phyloP scores from a whole-genome alignment of 331 rosid genomes.

The Acacia pycnantha region DNA sequence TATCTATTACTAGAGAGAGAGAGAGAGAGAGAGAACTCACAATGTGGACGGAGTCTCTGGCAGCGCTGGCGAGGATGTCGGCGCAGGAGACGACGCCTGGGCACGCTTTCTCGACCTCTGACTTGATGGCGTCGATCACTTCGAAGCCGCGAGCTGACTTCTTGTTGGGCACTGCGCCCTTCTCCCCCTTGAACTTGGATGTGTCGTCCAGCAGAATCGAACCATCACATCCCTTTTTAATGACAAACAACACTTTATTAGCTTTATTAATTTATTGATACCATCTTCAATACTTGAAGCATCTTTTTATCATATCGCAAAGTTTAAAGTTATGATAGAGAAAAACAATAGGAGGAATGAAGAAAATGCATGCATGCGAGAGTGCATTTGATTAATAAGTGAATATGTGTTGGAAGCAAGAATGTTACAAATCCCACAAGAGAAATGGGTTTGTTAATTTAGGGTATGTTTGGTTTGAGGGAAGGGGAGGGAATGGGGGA shows the following conservation, averaged over 20 bases:
- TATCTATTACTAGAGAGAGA: background rate
- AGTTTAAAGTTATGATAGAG: background rate
- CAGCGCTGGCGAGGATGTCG: constrained; percentile 65
- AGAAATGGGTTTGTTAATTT: too few relatives aligned
- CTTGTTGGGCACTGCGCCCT: constrained; percentile 61
- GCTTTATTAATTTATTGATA: background rate
- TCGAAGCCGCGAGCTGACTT: constrained; percentile 83
- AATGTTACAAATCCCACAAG: too few relatives aligned
- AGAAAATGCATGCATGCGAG: background rate
- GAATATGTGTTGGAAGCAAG: too few relatives aligned
- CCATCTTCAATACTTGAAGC: background rate
- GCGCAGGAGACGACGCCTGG: constrained; percentile 88
- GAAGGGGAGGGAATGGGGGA: too few relatives aligned
- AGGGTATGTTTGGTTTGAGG: too few relatives aligned
- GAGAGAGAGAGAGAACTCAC: constrained; percentile 31
- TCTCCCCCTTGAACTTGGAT: constrained; percentile 73
- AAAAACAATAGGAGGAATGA: background rate
- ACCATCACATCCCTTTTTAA: constrained; percentile 86
- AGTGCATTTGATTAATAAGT: background rate
- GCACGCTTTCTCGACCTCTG: constrained; percentile 66
- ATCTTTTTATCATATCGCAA: too few relatives aligned
- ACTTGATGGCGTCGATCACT: constrained; percentile 71
- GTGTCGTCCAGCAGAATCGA: constrained; percentile 84
- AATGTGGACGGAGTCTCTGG: constrained; percentile 65
- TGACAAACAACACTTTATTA: background rate